These are phyloP conservation scores for Pseudovirgaria hyperparasitica DNA, from an alignment of 2,329 filamentous ascomycete species.

Conservation along the genomic window DNA sequence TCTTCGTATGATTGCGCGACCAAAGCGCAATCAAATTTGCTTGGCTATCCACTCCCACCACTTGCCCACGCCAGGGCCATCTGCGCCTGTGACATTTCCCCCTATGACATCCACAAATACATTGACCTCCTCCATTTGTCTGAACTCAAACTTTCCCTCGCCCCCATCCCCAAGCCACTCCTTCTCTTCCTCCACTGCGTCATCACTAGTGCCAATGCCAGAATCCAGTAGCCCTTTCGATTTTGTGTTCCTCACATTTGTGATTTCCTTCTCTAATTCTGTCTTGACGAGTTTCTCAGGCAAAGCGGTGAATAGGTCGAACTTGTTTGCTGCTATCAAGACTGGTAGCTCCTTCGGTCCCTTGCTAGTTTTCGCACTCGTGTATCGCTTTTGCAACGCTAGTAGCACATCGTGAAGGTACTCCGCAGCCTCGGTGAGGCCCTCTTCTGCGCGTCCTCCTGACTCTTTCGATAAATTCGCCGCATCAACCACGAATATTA, in stretches of 20 bases:
- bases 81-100: conserved; percentile 52
- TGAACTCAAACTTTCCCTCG: conserved; percentile 65
- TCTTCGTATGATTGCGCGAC: not conserved
- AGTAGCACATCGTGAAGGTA: conserved; percentile 89
- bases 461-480: conserved; percentile 33
- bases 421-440: conserved; percentile 59
- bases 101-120: conserved; percentile 65
- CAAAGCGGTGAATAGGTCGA: conserved; percentile 86
- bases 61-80: conserved; percentile 58
- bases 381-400: conserved; percentile 60
- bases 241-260: conserved; percentile 60
- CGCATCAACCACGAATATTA: conserved; percentile 86
- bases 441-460: conserved; percentile 26
- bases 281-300: conserved; percentile 64
- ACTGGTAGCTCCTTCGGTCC: conserved; percentile 53
- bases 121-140: conserved; percentile 71
- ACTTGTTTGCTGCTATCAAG: conserved; percentile 85
- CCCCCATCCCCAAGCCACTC: conserved; percentile 75
- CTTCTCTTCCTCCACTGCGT: conserved; percentile 50
- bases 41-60: conserved; percentile 90
- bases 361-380: conserved; percentile 43
- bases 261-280: conserved; percentile 68
- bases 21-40: conserved; percentile 42
- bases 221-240: conserved; percentile 72
- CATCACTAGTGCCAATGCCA: conserved; percentile 45